These are phyloP conservation scores for Fonsecaea pedrosoi DNA, from an alignment of 2,329 filamentous ascomycete genomes.

Conservation along the genomic window DNA sequence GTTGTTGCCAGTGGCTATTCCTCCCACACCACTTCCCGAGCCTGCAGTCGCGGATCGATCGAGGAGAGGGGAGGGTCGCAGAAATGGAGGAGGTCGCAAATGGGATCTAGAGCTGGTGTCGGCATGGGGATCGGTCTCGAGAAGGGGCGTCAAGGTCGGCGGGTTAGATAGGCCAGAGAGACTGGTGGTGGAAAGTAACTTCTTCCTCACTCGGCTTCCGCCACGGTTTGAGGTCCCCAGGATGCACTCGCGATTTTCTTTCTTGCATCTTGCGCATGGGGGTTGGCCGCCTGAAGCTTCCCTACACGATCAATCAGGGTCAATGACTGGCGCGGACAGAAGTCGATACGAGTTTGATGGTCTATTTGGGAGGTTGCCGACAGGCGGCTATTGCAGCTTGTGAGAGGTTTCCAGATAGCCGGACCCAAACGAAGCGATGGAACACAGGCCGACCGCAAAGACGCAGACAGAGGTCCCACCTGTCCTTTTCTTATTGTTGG, in stretches of 20 bases:
- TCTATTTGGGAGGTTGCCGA: constrained; percentile 19
- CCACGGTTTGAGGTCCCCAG: constrained; percentile 66
- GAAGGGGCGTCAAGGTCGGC: constrained; percentile 19
- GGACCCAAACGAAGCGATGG: constrained; percentile 18
- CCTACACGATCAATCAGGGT: constrained; percentile 42
- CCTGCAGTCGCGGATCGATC: constrained; percentile 11
- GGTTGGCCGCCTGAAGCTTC: constrained; percentile 56
- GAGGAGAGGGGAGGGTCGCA: constrained; percentile 27
- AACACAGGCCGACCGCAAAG: constrained; percentile 9
- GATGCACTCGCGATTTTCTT: constrained; percentile 64
- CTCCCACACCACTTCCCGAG: constrained; percentile 3
- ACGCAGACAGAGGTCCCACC: constrained; percentile 1
- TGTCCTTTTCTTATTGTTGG: background rate
- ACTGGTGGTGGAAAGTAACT: constrained; percentile 43
- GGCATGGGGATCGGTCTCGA: constrained; percentile 13
- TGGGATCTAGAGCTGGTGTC: constrained; percentile 10
- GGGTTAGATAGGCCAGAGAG: constrained; percentile 25
- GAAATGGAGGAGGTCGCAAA: constrained; percentile 24
- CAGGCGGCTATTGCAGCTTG: constrained; percentile 30
- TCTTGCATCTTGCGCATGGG: constrained; percentile 65
- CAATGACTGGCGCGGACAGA: constrained; percentile 15
- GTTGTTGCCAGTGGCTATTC: constrained; percentile 1
- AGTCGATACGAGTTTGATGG: constrained; percentile 8
- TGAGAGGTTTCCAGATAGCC: constrained; percentile 27
- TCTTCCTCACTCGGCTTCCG: constrained; percentile 64